Percentiles rank a stretch among this genome's conserved stretches.
Evolutionary conservation across 2,329 filamentous ascomycete genomes (phyloP).

Genomic region (Fusarium beomiforme): DNA sequence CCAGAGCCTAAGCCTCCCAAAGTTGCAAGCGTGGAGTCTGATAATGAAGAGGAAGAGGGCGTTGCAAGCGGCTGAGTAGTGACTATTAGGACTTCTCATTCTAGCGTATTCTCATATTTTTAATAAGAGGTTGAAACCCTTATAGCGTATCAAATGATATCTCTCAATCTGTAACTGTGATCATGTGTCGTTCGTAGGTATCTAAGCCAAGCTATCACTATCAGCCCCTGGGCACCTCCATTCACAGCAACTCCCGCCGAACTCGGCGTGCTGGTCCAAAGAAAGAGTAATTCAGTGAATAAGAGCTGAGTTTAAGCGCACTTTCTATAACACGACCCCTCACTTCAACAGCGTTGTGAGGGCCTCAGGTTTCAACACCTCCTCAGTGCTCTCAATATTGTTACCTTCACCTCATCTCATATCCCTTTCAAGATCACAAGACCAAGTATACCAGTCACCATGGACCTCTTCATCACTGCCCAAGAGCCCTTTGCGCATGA

Average conservation of each 20-base stretch:
- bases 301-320: background rate
- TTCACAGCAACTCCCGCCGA: background rate
- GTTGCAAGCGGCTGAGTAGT: conserved; percentile 7
- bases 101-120: background rate
- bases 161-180: background rate
- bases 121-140: no score
- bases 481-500: conserved; percentile 39
- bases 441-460: background rate
- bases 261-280: background rate
- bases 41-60: background rate
- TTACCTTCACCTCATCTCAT: background rate
- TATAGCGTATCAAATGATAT: no score
- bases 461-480: conserved; percentile 44
- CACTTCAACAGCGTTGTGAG: background rate
- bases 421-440: background rate
- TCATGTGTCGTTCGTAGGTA: background rate
- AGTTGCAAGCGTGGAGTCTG: background rate
- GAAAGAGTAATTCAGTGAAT: background rate
- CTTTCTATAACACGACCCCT: background rate
- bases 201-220: conserved; percentile 8
- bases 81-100: background rate
- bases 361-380: background rate
- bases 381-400: background rate
- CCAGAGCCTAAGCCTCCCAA: background rate
- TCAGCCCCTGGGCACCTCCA: background rate